Base-by-base conservation (phyloP, 371 early-diverging fungal species). In the Syncephalastrum racemosum region DNA sequence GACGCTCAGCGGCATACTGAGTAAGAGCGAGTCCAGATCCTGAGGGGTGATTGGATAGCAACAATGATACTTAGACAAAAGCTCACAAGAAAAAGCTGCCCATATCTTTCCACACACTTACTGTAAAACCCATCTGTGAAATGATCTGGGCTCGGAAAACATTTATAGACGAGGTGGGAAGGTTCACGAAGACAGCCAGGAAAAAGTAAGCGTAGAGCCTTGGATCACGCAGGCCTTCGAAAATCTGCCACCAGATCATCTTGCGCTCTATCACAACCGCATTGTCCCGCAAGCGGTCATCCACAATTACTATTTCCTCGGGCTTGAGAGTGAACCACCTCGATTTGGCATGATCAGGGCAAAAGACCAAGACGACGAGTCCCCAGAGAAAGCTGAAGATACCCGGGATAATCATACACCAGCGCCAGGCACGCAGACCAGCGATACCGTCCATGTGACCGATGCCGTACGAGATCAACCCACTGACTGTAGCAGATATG, bases 401-500 rank as follows among this genome's bases (percentile, higher is more conserved):
- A 16, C 75, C 75, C 6, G 59, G 56, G 12, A 75, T 54, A 4
- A 56, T 46, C 46, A 75, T 56, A 3, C 25, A 39, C 53, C 56
- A 62, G 52, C 53, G 48, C 62, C 62, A 62, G 13, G 53, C 57
- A 47, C 27, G n/a, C 42, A 62, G n/a, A 10, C 53, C 49, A 13
- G 40, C 50, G 4, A 62, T 7, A 2, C 57, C 53, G 4, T 77
- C 53, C 50, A 86, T 77, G 46, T 79, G 62, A 16, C 46, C 58
- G 52, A 86, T 71, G 4, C 73, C 82, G 22, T 80, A 75, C 13
- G 83, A 80, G 5, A 81, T 65, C 10, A 81, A 70, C 0, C 82
- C 86, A 53, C 79, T 80, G 31, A 83, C 63, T 15, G 75, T 71
- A 41, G 82, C 71, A 12, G 71, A 22, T 10, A 51, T 46, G 22